Evolutionary conservation across 176 grass and related monocot genomes (phyloP).

Genomic region (Carex pumila): DNA sequence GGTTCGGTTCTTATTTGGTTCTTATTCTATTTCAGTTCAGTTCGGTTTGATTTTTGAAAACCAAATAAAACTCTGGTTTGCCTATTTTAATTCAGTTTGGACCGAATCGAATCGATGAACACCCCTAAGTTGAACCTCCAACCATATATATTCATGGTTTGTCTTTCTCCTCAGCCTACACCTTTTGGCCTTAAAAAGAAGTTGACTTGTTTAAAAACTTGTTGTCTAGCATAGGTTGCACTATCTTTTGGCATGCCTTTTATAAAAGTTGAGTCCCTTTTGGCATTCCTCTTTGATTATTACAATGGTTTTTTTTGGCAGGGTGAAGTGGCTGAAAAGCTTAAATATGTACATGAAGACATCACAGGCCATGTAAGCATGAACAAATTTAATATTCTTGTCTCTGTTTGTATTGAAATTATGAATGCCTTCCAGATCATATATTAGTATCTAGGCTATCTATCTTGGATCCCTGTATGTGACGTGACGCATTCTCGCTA

Average conservation of each 20-base stretch:
- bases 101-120: no score
- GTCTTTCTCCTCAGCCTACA: not conserved
- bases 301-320: conserved; percentile 32
- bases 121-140: not conserved
- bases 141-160: not conserved
- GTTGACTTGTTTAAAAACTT: not conserved
- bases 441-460: not conserved
- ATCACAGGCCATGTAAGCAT: conserved; percentile 78
- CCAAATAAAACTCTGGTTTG: no score
- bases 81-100: no score
- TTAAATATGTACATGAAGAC: conserved; percentile 43
- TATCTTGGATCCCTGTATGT: not conserved
- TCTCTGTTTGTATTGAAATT: not conserved
- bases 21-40: no score
- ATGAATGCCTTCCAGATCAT: not conserved
- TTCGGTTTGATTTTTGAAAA: no score
- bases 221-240: not conserved
- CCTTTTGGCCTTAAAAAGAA: not conserved
- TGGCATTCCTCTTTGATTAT: not conserved
- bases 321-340: conserved; percentile 65
- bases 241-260: not conserved
- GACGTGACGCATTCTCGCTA: not conserved
- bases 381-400: not conserved
- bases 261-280: not conserved
- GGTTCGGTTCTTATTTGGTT: no score